These are phyloP conservation scores for Neurospora sp. DNA, from an alignment of 495 filamentous ascomycete genomes.

Conservation along the genomic window DNA sequence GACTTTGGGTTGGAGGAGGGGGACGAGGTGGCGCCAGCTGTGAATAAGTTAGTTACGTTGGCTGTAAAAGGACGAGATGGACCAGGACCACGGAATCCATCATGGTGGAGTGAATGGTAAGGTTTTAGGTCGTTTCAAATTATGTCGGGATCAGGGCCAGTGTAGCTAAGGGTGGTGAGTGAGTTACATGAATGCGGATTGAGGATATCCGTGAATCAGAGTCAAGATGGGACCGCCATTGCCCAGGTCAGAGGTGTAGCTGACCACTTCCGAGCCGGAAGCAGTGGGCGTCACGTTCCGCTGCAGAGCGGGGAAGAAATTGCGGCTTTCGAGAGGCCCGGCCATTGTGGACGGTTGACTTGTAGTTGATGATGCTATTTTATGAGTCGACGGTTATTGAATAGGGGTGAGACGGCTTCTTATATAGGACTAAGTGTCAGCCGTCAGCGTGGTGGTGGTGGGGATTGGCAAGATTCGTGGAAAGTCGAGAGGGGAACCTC, in stretches of 20 bases:
- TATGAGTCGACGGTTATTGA: background rate
- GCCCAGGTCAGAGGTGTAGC: constrained; percentile 14
- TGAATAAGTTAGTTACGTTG: background rate
- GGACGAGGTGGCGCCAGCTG: constrained; percentile 15
- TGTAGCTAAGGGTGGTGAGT: no score
- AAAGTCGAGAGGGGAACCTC: background rate
- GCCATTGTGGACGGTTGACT: background rate
- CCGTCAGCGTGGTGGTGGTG: background rate
- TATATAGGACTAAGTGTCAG: background rate
- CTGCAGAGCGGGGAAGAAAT: constrained; percentile 11
- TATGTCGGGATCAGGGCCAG: background rate
- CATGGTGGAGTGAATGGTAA: background rate
- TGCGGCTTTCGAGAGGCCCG: constrained; percentile 7
- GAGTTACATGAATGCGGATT: constrained; percentile 13
- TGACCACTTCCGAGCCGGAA: constrained; percentile 13
- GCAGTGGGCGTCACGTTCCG: constrained; percentile 12
- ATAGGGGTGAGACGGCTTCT: background rate
- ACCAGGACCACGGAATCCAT: background rate
- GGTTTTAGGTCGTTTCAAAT: background rate
- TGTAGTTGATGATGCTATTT: background rate
- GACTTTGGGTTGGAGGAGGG: constrained; percentile 5
- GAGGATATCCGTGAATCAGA: constrained; percentile 18
- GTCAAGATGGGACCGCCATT: constrained; percentile 9
- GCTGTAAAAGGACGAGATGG: no score
- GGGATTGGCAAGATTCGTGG: no score